Base-by-base conservation (phyloP, 257 asterid genomes). In the Solanum pennellii region DNA sequence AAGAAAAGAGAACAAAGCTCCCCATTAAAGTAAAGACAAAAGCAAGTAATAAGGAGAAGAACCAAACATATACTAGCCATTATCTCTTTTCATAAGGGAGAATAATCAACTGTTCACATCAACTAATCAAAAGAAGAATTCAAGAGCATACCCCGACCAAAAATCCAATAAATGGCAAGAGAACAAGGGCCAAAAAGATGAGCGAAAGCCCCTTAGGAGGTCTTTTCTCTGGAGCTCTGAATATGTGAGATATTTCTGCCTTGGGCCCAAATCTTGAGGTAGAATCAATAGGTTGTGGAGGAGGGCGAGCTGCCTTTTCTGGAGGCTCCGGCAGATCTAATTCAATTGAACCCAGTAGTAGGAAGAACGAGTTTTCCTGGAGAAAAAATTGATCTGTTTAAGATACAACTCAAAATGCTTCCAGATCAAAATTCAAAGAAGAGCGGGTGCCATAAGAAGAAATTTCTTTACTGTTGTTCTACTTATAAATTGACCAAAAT, bases 361-460 rank as follows among this genome's bases (percentile, higher is more conserved):
- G 96, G 91, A 92, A 90, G 94, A 96, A 95, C 56, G 99, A 97
- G 91, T 97, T 97, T 90, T 97, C 99, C 99, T 97, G 96, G 75
- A 91, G 89, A 52, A 86, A 47, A 29, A 88, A 85, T 75, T 80
- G 59, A 60, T 12, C 72, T n/a, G 76, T 44, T 75, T 42, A 88
- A 20, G 14, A 39, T 42, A 73, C 33, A 52, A 86, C 68, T 75
- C 59, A 87, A 84, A 72, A 84, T 71, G 82, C 89, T 94, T 97
- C 97, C 98, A 98, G 90, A 90, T 95, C 92, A 95, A 90, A 95
- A 90, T 41, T 94, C 97, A 75, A 95, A 83, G 86, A 90, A 90
- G 83, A 97, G 97, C 90, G 92, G 89, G 88, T 45, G 20, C 47
- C 66, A 15, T 25, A 9, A 79, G 37, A 45, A 25, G 65, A 45